A percentile compares a stretch with the other conserved stretches of the same genome.
These are phyloP conservation scores for Fusarium coicis DNA, from an alignment of 2,329 filamentous ascomycete species.

Conservation along the genomic window DNA sequence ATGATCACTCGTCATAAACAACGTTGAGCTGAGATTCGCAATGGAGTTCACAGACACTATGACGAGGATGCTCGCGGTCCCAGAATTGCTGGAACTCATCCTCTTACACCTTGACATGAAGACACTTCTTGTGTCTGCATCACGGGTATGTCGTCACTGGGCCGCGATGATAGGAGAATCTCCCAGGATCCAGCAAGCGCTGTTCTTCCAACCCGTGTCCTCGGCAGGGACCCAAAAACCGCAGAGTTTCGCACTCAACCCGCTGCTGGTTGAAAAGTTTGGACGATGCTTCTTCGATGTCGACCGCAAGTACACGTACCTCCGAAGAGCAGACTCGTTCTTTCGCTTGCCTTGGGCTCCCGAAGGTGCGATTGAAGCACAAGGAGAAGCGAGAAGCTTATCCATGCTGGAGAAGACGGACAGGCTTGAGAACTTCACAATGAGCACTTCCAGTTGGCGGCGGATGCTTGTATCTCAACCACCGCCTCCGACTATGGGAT, in stretches of 20 bases:
- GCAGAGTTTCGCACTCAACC: slow-evolving; percentile 12
- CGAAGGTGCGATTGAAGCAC: not conserved
- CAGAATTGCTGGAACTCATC: slow-evolving; percentile 45
- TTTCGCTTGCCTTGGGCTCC: slow-evolving; percentile 34
- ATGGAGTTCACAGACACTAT: not conserved
- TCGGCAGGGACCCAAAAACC: not conserved
- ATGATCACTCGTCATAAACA: not conserved
- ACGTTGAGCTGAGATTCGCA: not conserved
- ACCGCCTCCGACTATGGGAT: slow-evolving; percentile 37
- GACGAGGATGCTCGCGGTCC: slow-evolving; percentile 1
- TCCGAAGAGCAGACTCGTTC: slow-evolving; percentile 34
- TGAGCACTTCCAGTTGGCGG: slow-evolving; percentile 33
- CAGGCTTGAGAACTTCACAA: slow-evolving; percentile 23
- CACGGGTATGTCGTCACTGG: slow-evolving; percentile 42
- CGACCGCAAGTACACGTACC: slow-evolving; percentile 7
- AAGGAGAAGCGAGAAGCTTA: slow-evolving; percentile 8
- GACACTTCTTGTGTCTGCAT: slow-evolving; percentile 41
- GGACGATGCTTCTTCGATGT: slow-evolving; percentile 34
- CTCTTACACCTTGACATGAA: slow-evolving; percentile 41
- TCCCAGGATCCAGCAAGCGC: slow-evolving; percentile 21
- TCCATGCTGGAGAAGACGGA: slow-evolving; percentile 6
- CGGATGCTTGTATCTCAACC: slow-evolving; percentile 41
- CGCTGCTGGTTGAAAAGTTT: slow-evolving; percentile 33
- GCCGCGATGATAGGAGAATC: slow-evolving; percentile 13
- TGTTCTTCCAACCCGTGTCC: slow-evolving; percentile 21